Base-by-base conservation (phyloP, 352 stramenopile species). In the Phytopythium aichiense region DNA sequence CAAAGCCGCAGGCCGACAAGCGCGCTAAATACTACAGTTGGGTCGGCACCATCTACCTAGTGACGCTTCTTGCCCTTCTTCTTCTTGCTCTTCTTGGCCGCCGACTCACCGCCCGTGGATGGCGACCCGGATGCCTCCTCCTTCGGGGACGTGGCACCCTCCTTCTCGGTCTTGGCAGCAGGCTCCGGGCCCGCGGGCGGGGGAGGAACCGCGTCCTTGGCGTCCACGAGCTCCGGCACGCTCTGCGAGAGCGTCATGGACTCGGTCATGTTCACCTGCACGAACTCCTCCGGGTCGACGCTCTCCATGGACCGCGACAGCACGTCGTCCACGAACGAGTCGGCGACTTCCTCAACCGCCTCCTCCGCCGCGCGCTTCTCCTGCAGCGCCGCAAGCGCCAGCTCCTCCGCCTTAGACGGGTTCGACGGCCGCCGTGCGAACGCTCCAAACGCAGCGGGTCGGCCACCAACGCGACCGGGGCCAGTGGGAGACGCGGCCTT, bases 211-310 rank as follows among this genome's bases (percentile, higher is more conserved):
- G 59, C 64, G 57, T 72, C 69, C 60, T 74, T 57, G 22, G 59
- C 59, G 23, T 72, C 74, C 28, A 76, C 52, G 54, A 70, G 46
- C 63, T 76, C 62, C 20, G 60, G 59, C 8, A 66, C 71, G 25
- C 56, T 71, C 53, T 68, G 60, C 40, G 55, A 72, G 35, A 78
- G 62, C 6, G 60, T 81, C 73, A 69, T 74, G 35, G 61, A 69
- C 49, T 71, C 69, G 8, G 81, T 88, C 49, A 91, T 65, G 7
- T 91, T 79, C 49, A 91, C 79, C 30, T 87, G 71, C 22, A 91
- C 79, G 56, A 86, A 91, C 53, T 87, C 79, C 13, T 91, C 81
- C 43, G 79, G 78, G 40, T 87, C 76, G 48, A 74, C 60, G 59
- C 31, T 87, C 53, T 70, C 70, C 51, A 87, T 61, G 16, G 79